Percentiles rank a stretch among this genome's conserved stretches.
These are phyloP conservation scores for Apostasia shenzhenica DNA, from an alignment of 106 monocot species.

Conservation along the genomic window DNA sequence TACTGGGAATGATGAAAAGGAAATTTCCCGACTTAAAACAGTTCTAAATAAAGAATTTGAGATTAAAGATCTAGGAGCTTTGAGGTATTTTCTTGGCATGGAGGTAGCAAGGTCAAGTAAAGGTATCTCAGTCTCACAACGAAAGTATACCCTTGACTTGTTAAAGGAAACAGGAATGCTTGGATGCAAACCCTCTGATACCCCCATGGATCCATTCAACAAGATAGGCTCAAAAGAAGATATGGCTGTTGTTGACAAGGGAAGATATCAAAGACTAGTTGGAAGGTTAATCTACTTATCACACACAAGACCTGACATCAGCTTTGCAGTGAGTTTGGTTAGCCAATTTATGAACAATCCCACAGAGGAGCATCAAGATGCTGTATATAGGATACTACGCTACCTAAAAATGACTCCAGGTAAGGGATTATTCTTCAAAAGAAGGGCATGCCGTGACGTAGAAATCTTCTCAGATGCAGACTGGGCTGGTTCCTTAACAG, in stretches of 20 bases:
- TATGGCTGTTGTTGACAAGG: background rate
- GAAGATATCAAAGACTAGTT: background rate
- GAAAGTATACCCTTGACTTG: constrained; percentile 10
- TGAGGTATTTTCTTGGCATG: constrained; percentile 8
- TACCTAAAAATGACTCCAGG: constrained; percentile 3
- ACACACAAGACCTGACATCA: constrained; percentile 14
- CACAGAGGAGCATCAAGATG: constrained; percentile 4
- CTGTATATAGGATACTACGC: background rate
- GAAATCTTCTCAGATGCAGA: constrained; percentile 11
- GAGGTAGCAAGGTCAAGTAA: constrained; percentile 11
- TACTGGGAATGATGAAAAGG: constrained; percentile 3
- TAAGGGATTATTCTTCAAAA: too few species aligned
- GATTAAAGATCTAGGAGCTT: constrained; percentile 3
- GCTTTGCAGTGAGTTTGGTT: constrained; percentile 11
- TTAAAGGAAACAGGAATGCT: constrained; percentile 13
- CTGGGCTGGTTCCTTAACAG: constrained; percentile 9
- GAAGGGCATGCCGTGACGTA: background rate
- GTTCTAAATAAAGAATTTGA: constrained; percentile 3
- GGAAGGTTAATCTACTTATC: constrained; percentile 10
- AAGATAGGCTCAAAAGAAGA: background rate
- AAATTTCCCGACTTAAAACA: background rate
- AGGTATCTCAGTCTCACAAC: constrained; percentile 15
- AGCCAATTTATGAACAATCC: constrained; percentile 15
- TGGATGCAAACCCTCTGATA: constrained; percentile 5
- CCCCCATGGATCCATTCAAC: constrained; percentile 1